A percentile compares a stretch with the other conserved stretches of the same genome.
phyloP scores from a whole-genome alignment of 345 rosid species.

The Acer yangbiense region DNA sequence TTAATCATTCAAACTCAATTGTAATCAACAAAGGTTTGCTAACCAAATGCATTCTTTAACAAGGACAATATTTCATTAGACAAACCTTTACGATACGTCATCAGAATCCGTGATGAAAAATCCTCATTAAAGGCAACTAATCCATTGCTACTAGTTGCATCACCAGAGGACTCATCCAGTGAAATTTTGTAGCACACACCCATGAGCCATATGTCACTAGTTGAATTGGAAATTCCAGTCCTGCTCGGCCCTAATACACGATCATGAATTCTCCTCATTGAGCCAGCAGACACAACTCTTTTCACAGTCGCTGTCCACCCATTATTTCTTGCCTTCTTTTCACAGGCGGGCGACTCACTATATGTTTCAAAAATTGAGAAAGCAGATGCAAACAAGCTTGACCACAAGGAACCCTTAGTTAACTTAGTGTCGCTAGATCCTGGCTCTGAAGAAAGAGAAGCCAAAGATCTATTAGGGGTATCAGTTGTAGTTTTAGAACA shows the following conservation, averaged over 20 bases:
- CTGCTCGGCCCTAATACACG: conserved; percentile 71
- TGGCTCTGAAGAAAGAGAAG: conserved; percentile 54
- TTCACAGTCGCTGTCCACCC: conserved; percentile 76
- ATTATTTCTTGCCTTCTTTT: conserved; percentile 49
- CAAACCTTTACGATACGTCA: conserved; percentile 91
- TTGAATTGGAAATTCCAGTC: conserved; percentile 61
- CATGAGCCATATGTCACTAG: conserved; percentile 84
- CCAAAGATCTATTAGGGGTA: conserved; percentile 35
- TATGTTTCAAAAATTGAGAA: conserved; percentile 61
- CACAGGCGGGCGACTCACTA: conserved; percentile 48
- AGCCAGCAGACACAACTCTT: conserved; percentile 64
- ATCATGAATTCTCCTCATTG: conserved; percentile 91
- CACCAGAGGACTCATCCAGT: conserved; percentile 36
- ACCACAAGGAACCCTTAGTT: conserved; percentile 52
- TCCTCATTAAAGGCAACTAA: conserved; percentile 64
- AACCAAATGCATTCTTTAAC: not conserved
- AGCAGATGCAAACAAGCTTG: conserved; percentile 63
- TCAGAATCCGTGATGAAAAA: conserved; percentile 74
- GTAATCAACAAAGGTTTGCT: not conserved
- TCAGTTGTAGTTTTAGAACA: conserved; percentile 44
- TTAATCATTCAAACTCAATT: conserved; percentile 13
- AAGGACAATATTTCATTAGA: conserved; percentile 7
- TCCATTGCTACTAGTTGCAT: conserved; percentile 38
- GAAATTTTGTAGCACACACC: conserved; percentile 76
- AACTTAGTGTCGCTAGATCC: conserved; percentile 46